Evolutionary conservation across 257 asterid species (phyloP), one percentile per base, ranked within the genome.

Genomic region (Galeopsis tetrahit): DNA sequence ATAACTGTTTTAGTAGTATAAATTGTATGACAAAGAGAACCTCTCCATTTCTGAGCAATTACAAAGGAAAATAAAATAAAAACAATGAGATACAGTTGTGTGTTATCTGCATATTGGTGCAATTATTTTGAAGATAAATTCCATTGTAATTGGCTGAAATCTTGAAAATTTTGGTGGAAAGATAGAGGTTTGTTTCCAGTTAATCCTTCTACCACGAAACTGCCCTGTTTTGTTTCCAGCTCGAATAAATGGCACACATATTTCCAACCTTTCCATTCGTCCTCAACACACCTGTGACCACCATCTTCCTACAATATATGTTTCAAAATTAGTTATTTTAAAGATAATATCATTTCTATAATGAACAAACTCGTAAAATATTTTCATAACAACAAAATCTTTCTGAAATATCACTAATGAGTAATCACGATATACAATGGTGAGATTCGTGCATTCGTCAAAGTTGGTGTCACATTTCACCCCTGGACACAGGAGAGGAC

Each of bases 181-280:
- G 89, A 56, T 17, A 87, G 89, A 31, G 85, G 17, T 35, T 77
- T 83, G 82, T 84, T 81, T 60, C 89, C 84, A 2, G 87, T 84
- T 32, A 86, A 51, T 33, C 91, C 91, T 0, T 84, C 87, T 21
- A 21, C 28, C 1, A 21, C 28, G 28, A 21, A 21, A 21, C 28
- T 21, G 28, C 28, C 28, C 1, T 78, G 70, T 53, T 86, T 78
- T 0, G 84, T 10, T 43, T 69, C 82, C 8, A 83, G 10, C 15
- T 78, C 83, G 61, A 82, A 86, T 0, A 82, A n/a, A 66, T 83
- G 89, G 66, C 87, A 80, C 5, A 82, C 80, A 14, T 86, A 83
- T 36, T 80, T 80, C 78, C 74, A 67, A 3, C 75, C 83, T 74
- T 71, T 52, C 84, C 87, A 84, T 43, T 86, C 84, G 68, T 77